Conservation (phyloP, 208 protist species). For the Crithidia bombi region DNA sequence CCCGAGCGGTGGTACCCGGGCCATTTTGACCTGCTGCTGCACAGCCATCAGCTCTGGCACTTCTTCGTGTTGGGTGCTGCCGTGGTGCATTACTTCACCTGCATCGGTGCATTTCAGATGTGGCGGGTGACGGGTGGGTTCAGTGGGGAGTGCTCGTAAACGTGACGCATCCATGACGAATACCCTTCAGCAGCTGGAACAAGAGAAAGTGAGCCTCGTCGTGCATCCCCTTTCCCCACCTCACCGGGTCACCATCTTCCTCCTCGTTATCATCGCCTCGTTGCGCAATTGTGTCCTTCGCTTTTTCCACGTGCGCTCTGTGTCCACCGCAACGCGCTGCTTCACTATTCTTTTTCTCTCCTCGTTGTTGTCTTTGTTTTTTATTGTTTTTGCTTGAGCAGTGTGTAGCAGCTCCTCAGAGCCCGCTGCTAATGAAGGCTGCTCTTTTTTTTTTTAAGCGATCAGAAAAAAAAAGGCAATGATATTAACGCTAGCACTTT, state of each 20-base stretch:
- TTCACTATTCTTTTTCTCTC: too few relatives aligned
- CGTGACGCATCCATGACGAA: neutral
- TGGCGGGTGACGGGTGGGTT: constrained; percentile 40
- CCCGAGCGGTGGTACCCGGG: constrained; percentile 80
- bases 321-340: too few relatives aligned
- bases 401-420: too few relatives aligned
- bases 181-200: too few relatives aligned
- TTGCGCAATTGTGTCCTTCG: too few relatives aligned
- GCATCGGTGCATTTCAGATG: constrained; percentile 66
- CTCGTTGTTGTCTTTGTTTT: constrained; percentile 9
- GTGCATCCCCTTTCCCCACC: neutral
- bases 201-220: neutral
- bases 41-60: constrained; percentile 87
- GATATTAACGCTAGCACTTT: too few relatives aligned
- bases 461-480: too few relatives aligned
- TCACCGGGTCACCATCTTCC: too few relatives aligned
- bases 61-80: constrained; percentile 74
- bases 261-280: too few relatives aligned
- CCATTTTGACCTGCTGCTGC: constrained; percentile 70
- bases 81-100: constrained; percentile 76
- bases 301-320: too few relatives aligned
- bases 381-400: neutral
- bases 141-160: constrained; percentile 29
- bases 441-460: too few relatives aligned
- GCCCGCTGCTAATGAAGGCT: too few relatives aligned